These are phyloP conservation scores for Myochromella boudieri DNA, from an alignment of 768 basidiomycete species.

Conservation along the genomic window DNA sequence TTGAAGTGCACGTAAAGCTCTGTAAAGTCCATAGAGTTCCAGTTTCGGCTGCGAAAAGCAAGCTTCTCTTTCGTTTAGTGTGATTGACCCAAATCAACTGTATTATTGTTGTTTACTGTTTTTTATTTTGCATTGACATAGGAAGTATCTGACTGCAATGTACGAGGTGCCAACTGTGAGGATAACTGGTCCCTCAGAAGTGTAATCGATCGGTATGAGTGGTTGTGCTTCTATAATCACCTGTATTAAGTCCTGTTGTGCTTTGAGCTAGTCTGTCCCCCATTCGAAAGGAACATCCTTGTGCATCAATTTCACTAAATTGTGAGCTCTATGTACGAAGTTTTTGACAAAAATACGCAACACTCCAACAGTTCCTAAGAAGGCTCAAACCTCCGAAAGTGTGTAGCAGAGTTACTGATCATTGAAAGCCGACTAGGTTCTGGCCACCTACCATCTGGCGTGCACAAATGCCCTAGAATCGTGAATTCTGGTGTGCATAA, in stretches of 20 bases:
- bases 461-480: neutral
- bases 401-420: slow-evolving; percentile 24
- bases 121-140: slow-evolving; percentile 29
- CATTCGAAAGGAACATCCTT: slow-evolving; percentile 30
- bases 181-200: slow-evolving; percentile 21
- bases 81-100: slow-evolving; percentile 36
- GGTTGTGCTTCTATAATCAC: neutral
- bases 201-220: slow-evolving; percentile 22
- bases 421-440: too few species aligned
- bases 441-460: neutral
- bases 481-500: neutral
- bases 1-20: slow-evolving; percentile 26
- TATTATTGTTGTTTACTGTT: slow-evolving; percentile 23
- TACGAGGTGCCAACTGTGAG: slow-evolving; percentile 36
- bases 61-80: slow-evolving; percentile 31
- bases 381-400: slow-evolving; percentile 23
- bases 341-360: slow-evolving; percentile 24
- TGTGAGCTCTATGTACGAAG: slow-evolving; percentile 19
- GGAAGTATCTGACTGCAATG: slow-evolving; percentile 34
- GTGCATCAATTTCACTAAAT: slow-evolving; percentile 18
- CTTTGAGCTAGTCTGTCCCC: slow-evolving; percentile 19
- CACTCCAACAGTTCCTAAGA: slow-evolving; percentile 28
- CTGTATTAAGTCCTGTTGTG: neutral
- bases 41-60: slow-evolving; percentile 38
- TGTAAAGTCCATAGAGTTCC: too few species aligned